phyloP scores from a whole-genome alignment of 345 rosid genomes.

The Gossypium raimondii region DNA sequence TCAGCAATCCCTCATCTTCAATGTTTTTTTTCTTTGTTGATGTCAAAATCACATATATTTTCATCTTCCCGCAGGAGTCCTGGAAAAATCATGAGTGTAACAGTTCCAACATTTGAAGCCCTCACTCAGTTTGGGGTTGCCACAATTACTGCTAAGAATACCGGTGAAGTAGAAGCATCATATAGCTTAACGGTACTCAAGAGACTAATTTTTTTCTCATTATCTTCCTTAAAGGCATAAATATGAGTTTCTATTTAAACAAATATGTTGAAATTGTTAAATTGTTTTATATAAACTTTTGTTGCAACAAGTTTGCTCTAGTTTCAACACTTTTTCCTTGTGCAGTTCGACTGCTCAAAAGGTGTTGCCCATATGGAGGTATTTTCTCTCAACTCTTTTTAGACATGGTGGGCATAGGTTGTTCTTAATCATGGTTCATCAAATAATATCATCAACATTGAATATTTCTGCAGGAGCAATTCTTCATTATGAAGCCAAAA shows the following conservation, averaged over 20 bases:
- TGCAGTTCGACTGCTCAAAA: conserved; percentile 82
- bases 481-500: conserved; percentile 75
- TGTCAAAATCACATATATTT: neutral
- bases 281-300: neutral
- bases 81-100: conserved; percentile 67
- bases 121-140: conserved; percentile 85
- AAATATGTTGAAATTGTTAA: neutral
- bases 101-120: conserved; percentile 80
- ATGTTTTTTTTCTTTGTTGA: neutral
- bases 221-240: neutral
- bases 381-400: neutral
- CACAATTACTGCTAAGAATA: conserved; percentile 60
- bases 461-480: conserved; percentile 65
- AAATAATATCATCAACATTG: conserved; percentile 13
- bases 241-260: neutral
- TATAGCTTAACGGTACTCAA: conserved; percentile 76
- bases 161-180: conserved; percentile 88
- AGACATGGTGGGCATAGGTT: neutral
- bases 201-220: neutral
- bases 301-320: neutral
- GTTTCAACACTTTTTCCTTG: conserved; percentile 6
- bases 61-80: conserved; percentile 59
- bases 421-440: neutral
- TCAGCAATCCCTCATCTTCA: neutral
- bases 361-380: conserved; percentile 24